Evolutionary conservation across 2,329 filamentous ascomycete species (phyloP).

Genomic region (Trichophyton mentagrophytes): DNA sequence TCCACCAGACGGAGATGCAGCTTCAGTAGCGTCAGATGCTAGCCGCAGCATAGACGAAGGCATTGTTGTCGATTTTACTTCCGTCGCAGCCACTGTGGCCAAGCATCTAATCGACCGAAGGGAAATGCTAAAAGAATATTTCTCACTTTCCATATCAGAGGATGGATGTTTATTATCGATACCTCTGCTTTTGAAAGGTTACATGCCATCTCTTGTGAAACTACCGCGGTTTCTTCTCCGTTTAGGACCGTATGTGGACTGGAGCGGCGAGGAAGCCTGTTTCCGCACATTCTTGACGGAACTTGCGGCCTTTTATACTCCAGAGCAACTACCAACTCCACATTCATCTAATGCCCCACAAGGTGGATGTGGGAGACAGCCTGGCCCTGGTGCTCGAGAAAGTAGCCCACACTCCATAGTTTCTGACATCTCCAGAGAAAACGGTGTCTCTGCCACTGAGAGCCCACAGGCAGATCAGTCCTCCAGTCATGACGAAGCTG

Average conservation of each 20-base stretch:
- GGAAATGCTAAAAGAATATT: slow-evolving; percentile 88
- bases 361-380: not conserved
- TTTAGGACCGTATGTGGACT: slow-evolving; percentile 77
- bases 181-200: slow-evolving; percentile 77
- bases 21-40: not conserved
- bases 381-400: not conserved
- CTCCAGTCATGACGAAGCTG: slow-evolving; percentile 25
- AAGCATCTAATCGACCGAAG: slow-evolving; percentile 52
- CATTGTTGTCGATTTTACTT: slow-evolving; percentile 51
- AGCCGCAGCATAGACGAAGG: slow-evolving; percentile 43
- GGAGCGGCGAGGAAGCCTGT: slow-evolving; percentile 71
- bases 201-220: slow-evolving; percentile 73
- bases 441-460: not conserved
- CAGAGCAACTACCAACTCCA: slow-evolving; percentile 57
- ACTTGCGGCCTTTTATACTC: slow-evolving; percentile 79
- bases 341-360: slow-evolving; percentile 9
- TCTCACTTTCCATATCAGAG: slow-evolving; percentile 68
- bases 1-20: not conserved
- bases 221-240: slow-evolving; percentile 77
- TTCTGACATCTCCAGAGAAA: not conserved
- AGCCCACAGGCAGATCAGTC: slow-evolving; percentile 16
- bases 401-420: not conserved
- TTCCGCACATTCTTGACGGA: slow-evolving; percentile 78
- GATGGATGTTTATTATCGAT: slow-evolving; percentile 65
- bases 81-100: slow-evolving; percentile 45